Conservation (phyloP, 208 protist genomes). For the Trypanosoma lewisi region DNA sequence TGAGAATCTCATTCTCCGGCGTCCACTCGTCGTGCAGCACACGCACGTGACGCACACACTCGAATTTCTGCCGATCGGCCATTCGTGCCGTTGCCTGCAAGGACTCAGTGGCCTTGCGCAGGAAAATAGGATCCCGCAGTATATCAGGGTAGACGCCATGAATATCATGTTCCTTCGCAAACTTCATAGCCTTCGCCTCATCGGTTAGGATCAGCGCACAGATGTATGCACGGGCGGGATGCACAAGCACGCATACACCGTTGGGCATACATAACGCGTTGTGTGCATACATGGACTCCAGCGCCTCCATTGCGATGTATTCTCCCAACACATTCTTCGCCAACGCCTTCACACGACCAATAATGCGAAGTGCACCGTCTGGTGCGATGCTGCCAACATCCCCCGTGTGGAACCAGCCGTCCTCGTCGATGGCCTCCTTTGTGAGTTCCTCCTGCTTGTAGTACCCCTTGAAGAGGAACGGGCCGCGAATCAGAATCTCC, state of each 20-base stretch:
- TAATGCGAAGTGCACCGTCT: slow-evolving; percentile 38
- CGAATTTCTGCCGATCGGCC: slow-evolving; percentile 39
- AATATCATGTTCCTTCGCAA: slow-evolving; percentile 18
- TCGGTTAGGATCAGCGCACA: slow-evolving; percentile 62
- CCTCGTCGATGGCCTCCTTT: slow-evolving; percentile 45
- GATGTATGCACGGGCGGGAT: slow-evolving; percentile 58
- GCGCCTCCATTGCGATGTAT: slow-evolving; percentile 62
- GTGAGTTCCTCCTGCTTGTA: slow-evolving; percentile 76
- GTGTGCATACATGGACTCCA: slow-evolving; percentile 56
- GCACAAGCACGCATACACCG: slow-evolving; percentile 68
- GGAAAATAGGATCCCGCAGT: slow-evolving; percentile 40
- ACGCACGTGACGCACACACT: slow-evolving; percentile 56
- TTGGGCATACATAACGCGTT: slow-evolving; percentile 49
- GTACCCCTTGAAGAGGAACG: slow-evolving; percentile 74
- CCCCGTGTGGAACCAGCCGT: slow-evolving; percentile 72
- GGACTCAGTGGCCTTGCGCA: slow-evolving; percentile 43
- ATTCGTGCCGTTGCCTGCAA: slow-evolving; percentile 37
- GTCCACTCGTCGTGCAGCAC: slow-evolving; percentile 74
- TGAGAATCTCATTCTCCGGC: slow-evolving; percentile 70
- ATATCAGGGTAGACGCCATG: slow-evolving; percentile 30
- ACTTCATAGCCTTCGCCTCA: slow-evolving; percentile 20
- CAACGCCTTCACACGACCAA: slow-evolving; percentile 64
- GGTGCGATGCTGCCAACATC: slow-evolving; percentile 30
- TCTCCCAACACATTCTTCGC: slow-evolving; percentile 62
- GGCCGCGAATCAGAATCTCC: slow-evolving; percentile 74